Evolutionary conservation across 805 yeast genomes (phyloP), one percentile per base, ranked within the genome.

Genomic region (Yarrowia yakushimensis): DNA sequence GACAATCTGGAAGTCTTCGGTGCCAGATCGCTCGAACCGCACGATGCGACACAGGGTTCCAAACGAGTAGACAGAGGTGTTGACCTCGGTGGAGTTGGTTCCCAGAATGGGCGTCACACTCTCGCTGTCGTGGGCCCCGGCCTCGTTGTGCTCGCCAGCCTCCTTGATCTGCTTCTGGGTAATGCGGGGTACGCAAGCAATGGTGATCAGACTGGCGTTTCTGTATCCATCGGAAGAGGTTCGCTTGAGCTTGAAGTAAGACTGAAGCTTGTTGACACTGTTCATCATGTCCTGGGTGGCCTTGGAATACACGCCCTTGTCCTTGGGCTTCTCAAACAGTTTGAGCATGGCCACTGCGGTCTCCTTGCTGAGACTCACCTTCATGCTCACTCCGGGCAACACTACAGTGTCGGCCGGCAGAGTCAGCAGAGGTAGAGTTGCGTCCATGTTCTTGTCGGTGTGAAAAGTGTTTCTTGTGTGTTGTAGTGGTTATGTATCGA

Each of bases 1-100:
- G 5, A 66, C 65, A 36, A 65, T 63, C 41, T 65, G 66, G 17
- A 46, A 63, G 27, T 42, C 50, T 12, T 63, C 63, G 13, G 65
- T 28, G 23, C 46, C 57, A 2, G 65, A 36, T 13, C 67, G 60
- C 37, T 67, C 70, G n/a, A 67, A 46, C 11, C 70, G 65, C 12
- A 65, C 65, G 25, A 67, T 52, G 20, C 65, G 54, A 12, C 68
- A 68, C 15, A 65, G 48, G 33, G 68, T 63, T 2, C 69, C 69
- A 28, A 46, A 63, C 10, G 52, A 31, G 48, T 55, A 60, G 7
- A 42, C 39, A 1, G 50, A 57, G 12, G 50, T 39, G 59, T 39
- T 57, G 28, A 57, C 50, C 12, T 39, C 62, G 22, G 50, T 57
- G 50, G 62, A 57, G 37, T 57, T 43, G 17, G 50, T 57, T 28